Evolutionary conservation across 768 basidiomycete genomes (phyloP).

Genomic region (Botryobasidium botryosum): DNA sequence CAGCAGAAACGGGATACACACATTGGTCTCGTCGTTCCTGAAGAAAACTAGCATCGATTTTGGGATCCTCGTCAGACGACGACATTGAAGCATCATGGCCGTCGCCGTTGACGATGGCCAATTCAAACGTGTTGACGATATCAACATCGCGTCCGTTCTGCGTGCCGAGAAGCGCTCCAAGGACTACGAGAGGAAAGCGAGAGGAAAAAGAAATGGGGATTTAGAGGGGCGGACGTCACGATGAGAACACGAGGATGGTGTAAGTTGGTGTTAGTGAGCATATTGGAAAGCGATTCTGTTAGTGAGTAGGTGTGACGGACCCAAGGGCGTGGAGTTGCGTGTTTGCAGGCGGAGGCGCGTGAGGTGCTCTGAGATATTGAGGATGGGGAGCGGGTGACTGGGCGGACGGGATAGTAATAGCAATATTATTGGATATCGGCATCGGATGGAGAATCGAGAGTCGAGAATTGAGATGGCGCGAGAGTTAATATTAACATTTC

Average conservation of each 20-base stretch:
- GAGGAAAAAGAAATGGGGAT: too few species aligned
- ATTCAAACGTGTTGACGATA: constrained; percentile 92
- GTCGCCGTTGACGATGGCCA: constrained; percentile 38
- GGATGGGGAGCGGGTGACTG: constrained; percentile 90
- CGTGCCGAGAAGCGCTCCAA: constrained; percentile 84
- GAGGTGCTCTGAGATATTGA: constrained; percentile 92
- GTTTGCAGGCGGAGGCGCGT: constrained; percentile 70
- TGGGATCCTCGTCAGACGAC: constrained; percentile 11
- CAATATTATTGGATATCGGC: not conserved
- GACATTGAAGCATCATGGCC: too few species aligned
- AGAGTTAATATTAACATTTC: not conserved
- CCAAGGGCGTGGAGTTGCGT: constrained; percentile 41
- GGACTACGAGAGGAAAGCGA: constrained; percentile 31
- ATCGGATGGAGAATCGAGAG: not conserved
- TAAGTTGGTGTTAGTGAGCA: too few species aligned
- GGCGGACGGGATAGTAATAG: constrained; percentile 13
- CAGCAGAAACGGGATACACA: constrained; percentile 21
- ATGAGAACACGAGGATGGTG: too few species aligned
- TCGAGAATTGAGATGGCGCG: not conserved
- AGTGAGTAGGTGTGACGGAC: constrained; percentile 25
- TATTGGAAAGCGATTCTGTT: not conserved
- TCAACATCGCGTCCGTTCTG: constrained; percentile 91
- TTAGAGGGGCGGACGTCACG: too few species aligned
- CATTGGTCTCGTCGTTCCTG: constrained; percentile 79
- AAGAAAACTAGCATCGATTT: constrained; percentile 69